A percentile compares a stretch with the other conserved stretches of the same genome.
phyloP scores from a whole-genome alignment of 2,329 filamentous ascomycete species.

The Cladosporium sp. region DNA sequence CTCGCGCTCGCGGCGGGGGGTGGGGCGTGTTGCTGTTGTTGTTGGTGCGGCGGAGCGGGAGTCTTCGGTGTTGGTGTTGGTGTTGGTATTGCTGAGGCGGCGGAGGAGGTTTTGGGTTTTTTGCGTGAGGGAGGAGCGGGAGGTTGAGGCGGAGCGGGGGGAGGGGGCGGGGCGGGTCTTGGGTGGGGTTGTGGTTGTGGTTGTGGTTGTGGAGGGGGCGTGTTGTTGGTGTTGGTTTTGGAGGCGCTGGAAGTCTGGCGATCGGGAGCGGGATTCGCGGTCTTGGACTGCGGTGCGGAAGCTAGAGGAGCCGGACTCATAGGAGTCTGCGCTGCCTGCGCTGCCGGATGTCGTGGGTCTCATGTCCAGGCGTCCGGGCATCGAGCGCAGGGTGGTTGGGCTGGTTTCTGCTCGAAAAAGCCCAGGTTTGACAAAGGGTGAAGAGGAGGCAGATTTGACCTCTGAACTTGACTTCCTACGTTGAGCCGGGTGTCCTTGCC shows the following conservation, averaged over 20 bases:
- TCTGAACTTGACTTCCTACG: slow-evolving; percentile 24
- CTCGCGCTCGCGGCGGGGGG: slow-evolving; percentile 7
- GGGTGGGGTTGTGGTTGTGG: background rate
- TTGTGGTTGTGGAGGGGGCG: background rate
- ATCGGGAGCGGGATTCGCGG: background rate
- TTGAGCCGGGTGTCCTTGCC: slow-evolving; percentile 7
- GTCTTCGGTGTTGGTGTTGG: background rate
- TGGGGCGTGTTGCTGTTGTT: background rate
- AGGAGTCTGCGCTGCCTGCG: background rate
- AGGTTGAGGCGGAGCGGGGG: background rate
- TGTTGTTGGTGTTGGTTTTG: background rate
- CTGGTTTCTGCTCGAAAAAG: slow-evolving; percentile 26
- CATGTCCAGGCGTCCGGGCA: background rate
- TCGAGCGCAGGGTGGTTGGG: slow-evolving; percentile 12
- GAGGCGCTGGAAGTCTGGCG: background rate
- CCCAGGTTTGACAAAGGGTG: slow-evolving; percentile 19
- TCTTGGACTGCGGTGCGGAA: slow-evolving; percentile 20
- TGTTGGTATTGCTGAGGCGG: slow-evolving; percentile 24
- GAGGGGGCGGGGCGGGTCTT: background rate
- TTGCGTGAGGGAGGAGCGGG: slow-evolving; percentile 16
- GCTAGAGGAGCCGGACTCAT: slow-evolving; percentile 17
- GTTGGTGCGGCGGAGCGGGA: background rate
- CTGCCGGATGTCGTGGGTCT: background rate
- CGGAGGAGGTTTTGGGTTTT: slow-evolving; percentile 28
- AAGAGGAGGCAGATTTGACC: slow-evolving; percentile 8